Conservation (phyloP, 129 eudicot species). For the Ambrosia artemisiifolia region DNA sequence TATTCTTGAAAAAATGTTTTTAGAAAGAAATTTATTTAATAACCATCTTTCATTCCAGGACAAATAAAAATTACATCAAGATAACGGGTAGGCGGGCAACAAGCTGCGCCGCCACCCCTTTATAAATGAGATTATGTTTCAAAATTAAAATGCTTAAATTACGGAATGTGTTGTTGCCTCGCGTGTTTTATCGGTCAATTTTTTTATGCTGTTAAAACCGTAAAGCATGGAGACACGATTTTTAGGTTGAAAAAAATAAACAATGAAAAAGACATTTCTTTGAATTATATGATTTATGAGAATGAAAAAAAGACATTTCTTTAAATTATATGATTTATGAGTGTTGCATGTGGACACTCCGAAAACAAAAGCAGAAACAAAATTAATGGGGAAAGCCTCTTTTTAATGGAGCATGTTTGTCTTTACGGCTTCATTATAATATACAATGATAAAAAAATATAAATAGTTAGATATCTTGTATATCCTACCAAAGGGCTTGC, state of each 20-base stretch:
- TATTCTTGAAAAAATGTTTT: neutral
- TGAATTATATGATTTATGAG: neutral
- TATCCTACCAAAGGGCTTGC: too few relatives aligned
- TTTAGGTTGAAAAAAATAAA: neutral
- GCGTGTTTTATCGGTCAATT: neutral
- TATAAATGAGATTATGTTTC: neutral
- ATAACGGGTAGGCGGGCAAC: too few relatives aligned
- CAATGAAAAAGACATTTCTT: neutral
- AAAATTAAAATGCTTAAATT: neutral
- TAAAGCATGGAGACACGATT: neutral
- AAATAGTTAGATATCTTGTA: neutral
- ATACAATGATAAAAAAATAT: neutral
- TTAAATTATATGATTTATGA: neutral
- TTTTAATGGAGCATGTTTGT: neutral
- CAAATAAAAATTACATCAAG: too few relatives aligned
- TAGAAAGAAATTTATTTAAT: too few relatives aligned
- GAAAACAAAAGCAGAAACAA: neutral
- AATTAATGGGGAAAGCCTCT: neutral
- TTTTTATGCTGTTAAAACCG: neutral
- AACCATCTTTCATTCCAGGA: too few relatives aligned
- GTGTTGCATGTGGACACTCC: neutral
- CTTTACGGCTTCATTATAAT: neutral
- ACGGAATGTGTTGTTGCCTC: neutral
- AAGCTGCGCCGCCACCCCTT: too few relatives aligned
- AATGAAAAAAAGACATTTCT: neutral